These are phyloP conservation scores for Aspergillus mulundensis DNA, from an alignment of 495 filamentous ascomycete genomes.

Conservation along the genomic window DNA sequence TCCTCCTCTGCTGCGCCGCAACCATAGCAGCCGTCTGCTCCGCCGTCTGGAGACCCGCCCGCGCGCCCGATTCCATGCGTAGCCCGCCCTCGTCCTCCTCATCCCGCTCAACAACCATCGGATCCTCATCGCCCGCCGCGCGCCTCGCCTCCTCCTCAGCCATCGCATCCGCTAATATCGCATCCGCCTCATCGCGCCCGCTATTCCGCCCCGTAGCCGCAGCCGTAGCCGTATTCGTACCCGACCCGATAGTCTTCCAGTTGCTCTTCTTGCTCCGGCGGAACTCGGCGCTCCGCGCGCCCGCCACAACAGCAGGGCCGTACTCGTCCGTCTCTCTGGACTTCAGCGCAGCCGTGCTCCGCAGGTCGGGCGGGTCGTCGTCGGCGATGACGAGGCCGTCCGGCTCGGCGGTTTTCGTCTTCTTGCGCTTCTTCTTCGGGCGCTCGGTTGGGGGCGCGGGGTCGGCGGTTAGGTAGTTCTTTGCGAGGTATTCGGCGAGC, in stretches of 20 bases:
- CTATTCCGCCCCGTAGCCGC: conserved; percentile 13
- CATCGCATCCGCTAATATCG: conserved; percentile 72
- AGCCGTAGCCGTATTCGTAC: conserved; percentile 24
- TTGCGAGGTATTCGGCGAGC: conserved; percentile 84
- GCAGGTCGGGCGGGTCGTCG: conserved; percentile 79
- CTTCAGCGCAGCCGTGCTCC: conserved; percentile 34
- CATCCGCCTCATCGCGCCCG: conserved; percentile 69
- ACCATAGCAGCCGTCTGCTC: conserved; percentile 72
- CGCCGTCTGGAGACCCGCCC: conserved; percentile 81
- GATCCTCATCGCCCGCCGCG: conserved; percentile 45
- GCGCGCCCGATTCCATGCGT: conserved; percentile 78
- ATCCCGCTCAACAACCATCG: conserved; percentile 28
- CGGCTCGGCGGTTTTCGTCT: conserved; percentile 61
- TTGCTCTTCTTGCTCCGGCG: conserved; percentile 69
- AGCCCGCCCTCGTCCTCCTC: conserved; percentile 21
- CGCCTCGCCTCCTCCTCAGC: conserved; percentile 51
- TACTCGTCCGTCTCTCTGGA: conserved; percentile 42
- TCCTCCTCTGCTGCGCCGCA: conserved; percentile 60
- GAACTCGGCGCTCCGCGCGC: conserved; percentile 60
- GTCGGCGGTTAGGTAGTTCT: conserved; percentile 88
- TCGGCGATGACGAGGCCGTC: conserved; percentile 77
- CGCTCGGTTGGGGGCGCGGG: conserved; percentile 38
- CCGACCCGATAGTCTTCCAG: conserved; percentile 68
- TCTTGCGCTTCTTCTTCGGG: conserved; percentile 74
- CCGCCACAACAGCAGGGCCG: conserved; percentile 45